Evolutionary conservation across 164 flowering plant genomes (phyloP).

Genomic region (Liquidambar formosana): DNA sequence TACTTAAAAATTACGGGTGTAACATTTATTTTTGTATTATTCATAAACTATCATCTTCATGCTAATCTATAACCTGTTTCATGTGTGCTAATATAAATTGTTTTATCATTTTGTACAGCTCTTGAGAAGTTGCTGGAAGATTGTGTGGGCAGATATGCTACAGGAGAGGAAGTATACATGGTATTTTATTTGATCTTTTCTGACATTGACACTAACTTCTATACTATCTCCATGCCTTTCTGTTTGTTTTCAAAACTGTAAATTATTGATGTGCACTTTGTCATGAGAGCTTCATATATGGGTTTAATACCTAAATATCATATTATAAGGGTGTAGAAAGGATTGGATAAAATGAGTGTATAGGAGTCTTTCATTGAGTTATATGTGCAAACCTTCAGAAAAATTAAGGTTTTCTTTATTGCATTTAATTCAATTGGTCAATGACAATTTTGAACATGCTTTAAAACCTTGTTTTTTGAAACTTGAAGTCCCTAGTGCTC

Average conservation of each 20-base stretch:
- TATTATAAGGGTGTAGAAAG: background rate
- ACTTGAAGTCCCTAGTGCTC: background rate
- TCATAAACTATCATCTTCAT: no score
- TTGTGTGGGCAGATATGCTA: constrained; percentile 40
- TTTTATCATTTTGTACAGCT: constrained; percentile 31
- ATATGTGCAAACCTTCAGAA: no score
- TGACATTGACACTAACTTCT: background rate
- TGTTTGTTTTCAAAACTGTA: background rate
- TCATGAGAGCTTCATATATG: background rate
- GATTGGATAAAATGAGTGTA: no score
- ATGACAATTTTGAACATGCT: background rate
- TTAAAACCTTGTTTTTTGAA: background rate
- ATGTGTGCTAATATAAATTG: background rate
- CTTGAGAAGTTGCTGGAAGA: constrained; percentile 54
- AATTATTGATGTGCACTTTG: background rate
- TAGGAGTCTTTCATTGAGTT: no score
- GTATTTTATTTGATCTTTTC: constrained; percentile 18
- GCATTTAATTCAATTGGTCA: background rate
- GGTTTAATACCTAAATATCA: background rate
- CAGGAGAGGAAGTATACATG: constrained; percentile 55
- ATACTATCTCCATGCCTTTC: background rate
- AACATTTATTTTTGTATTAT: no score
- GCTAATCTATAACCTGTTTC: background rate
- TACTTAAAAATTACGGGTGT: no score
- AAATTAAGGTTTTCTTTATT: no score